Evolutionary conservation across 208 protist genomes (phyloP).

Genomic region (Blastocrithidia nonstop): DNA sequence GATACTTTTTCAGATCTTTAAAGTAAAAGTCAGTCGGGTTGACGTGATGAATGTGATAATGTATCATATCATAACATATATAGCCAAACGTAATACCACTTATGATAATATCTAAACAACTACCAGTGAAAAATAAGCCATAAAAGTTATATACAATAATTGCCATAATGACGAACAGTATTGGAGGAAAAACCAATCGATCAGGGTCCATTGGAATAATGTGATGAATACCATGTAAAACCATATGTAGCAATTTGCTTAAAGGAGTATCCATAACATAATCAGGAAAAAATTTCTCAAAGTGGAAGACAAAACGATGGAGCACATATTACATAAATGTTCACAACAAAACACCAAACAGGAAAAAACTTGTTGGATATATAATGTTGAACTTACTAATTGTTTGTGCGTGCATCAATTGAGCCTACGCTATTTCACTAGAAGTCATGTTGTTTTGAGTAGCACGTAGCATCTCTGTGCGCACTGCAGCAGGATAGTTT

Average conservation of each 20-base stretch:
- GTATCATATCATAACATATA: slow-evolving; percentile 25
- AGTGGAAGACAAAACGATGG: slow-evolving; percentile 31
- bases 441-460: not conserved
- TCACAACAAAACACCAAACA: slow-evolving; percentile 19
- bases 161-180: slow-evolving; percentile 15
- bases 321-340: slow-evolving; percentile 25
- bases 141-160: slow-evolving; percentile 18
- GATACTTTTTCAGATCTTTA: slow-evolving; percentile 32
- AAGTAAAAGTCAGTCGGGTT: slow-evolving; percentile 20
- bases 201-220: slow-evolving; percentile 44
- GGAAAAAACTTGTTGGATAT: slow-evolving; percentile 10
- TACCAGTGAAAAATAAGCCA: slow-evolving; percentile 12
- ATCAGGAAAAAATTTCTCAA: slow-evolving; percentile 13
- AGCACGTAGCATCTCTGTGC: slow-evolving; percentile 1
- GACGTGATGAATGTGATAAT: slow-evolving; percentile 27
- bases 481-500: slow-evolving; percentile 12
- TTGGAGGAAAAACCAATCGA: slow-evolving; percentile 29
- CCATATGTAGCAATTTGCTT: slow-evolving; percentile 19
- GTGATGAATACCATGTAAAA: slow-evolving; percentile 35
- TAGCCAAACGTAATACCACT: slow-evolving; percentile 22
- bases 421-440: slow-evolving; percentile 7
- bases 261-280: slow-evolving; percentile 14
- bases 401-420: slow-evolving; percentile 10
- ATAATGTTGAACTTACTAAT: slow-evolving; percentile 11
- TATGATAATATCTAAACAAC: slow-evolving; percentile 19